phyloP scores from a whole-genome alignment of 1,284 basidiomycete genomes.

The Rhodotorula sp. region DNA sequence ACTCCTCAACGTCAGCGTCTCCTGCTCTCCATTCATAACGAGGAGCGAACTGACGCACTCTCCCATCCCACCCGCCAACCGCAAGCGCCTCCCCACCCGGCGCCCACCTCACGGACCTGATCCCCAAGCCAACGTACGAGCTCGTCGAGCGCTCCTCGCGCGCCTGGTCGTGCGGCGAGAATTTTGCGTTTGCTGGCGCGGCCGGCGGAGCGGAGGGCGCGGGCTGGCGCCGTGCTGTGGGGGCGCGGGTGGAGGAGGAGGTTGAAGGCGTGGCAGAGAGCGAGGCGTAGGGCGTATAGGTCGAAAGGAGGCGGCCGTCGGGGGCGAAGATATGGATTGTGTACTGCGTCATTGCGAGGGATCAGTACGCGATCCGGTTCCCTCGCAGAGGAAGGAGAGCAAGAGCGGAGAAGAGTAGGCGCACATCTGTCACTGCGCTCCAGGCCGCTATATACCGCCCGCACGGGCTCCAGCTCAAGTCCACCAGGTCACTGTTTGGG shows the following conservation, averaged over 20 bases:
- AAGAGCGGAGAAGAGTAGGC: not conserved
- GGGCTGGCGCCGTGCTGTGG: not conserved
- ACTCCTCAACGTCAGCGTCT: not conserved
- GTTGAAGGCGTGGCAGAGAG: not conserved
- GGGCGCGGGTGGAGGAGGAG: not conserved
- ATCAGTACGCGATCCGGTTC: too few relatives aligned
- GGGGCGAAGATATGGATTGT: constrained; percentile 39
- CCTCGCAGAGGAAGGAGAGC: not conserved
- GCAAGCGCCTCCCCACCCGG: constrained; percentile 48
- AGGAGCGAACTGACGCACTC: constrained; percentile 32
- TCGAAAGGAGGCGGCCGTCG: constrained; percentile 23
- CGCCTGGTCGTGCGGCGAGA: not conserved
- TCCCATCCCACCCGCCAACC: constrained; percentile 50
- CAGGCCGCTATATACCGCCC: constrained; percentile 43
- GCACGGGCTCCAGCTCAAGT: constrained; percentile 42
- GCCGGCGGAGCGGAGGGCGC: too few relatives aligned
- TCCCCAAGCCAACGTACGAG: constrained; percentile 47
- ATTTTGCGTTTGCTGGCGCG: not conserved
- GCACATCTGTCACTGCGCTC: constrained; percentile 36
- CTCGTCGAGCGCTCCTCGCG: constrained; percentile 17
- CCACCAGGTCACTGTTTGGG: constrained; percentile 35
- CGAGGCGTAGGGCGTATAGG: constrained; percentile 31
- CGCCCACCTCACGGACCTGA: constrained; percentile 49
- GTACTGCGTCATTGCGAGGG: constrained; percentile 24
- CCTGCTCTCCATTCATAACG: not conserved